phyloP scores from a whole-genome alignment of 2,329 filamentous ascomycete genomes.

The Aspergillus sp. region DNA sequence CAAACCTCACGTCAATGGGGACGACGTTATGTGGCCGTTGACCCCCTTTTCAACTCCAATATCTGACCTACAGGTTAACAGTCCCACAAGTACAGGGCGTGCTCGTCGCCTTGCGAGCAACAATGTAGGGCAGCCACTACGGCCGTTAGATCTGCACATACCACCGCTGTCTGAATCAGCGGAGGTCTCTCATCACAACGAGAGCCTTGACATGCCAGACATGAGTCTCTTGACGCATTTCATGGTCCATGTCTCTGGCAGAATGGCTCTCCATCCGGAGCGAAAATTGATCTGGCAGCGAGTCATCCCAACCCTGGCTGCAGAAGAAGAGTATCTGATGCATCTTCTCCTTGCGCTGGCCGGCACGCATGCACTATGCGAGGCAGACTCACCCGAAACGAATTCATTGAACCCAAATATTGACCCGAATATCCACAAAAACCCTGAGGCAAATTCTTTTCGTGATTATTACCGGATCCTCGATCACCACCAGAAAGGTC shows the following conservation, averaged over 20 bases:
- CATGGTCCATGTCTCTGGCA: slow-evolving; percentile 18
- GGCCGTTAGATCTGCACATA: slow-evolving; percentile 17
- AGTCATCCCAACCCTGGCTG: slow-evolving; percentile 25
- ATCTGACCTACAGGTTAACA: no score
- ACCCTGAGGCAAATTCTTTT: no score
- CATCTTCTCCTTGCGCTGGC: slow-evolving; percentile 29
- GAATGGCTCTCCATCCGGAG: slow-evolving; percentile 14
- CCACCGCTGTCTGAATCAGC: neutral
- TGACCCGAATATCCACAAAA: no score
- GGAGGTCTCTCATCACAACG: neutral
- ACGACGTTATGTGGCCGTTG: no score
- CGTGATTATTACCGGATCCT: slow-evolving; percentile 10
- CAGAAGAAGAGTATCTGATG: slow-evolving; percentile 24
- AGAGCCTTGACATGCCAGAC: slow-evolving; percentile 22
- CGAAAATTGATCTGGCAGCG: slow-evolving; percentile 20
- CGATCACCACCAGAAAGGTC: slow-evolving; percentile 25
- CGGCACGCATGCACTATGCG: slow-evolving; percentile 20
- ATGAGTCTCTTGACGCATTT: slow-evolving; percentile 22
- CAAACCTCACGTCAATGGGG: no score
- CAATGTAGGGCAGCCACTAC: neutral
- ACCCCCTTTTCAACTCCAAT: no score
- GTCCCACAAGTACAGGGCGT: no score
- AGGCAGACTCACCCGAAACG: neutral
- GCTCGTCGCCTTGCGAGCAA: no score
- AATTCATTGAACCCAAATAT: no score